A percentile compares a stretch with the other conserved stretches of the same genome.
Conservation (phyloP, 2,329 filamentous ascomycete species). For the Pleoardoris graminearum region DNA sequence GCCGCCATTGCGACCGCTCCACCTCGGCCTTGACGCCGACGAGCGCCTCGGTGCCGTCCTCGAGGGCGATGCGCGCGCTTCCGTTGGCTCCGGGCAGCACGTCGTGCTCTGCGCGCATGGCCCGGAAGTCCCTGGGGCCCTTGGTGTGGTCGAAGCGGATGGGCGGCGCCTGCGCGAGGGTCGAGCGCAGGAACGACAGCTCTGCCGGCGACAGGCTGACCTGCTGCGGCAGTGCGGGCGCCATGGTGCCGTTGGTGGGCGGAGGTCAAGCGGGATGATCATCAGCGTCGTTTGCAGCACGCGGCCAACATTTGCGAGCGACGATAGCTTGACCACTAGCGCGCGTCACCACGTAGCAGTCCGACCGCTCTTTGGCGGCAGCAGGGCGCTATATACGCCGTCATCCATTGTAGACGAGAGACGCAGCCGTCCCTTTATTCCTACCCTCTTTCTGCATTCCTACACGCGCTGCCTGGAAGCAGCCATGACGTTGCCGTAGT, state of each 20-base stretch:
- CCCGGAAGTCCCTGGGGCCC: constrained; percentile 79
- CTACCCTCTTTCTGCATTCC: neutral
- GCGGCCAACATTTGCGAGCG: too few species aligned
- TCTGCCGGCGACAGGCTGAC: constrained; percentile 88
- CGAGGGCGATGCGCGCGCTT: constrained; percentile 89
- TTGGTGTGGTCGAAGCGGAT: constrained; percentile 74
- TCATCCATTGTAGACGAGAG: neutral
- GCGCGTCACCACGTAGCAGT: constrained; percentile 3
- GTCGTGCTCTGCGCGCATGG: constrained; percentile 84
- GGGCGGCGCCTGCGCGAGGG: constrained; percentile 78
- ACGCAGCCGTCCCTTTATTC: neutral
- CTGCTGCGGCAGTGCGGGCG: constrained; percentile 53
- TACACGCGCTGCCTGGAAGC: neutral
- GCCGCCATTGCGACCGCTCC: constrained; percentile 64
- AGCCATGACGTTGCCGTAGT: constrained; percentile 15
- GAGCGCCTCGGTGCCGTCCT: constrained; percentile 93
- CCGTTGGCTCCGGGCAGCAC: constrained; percentile 90
- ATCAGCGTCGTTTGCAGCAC: neutral
- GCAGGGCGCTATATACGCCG: neutral
- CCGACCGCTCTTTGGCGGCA: neutral
- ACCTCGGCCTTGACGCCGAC: constrained; percentile 96
- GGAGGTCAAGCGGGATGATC: constrained; percentile 1
- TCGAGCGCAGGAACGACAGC: constrained; percentile 90
- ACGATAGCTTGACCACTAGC: too few species aligned
- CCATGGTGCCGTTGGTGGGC: constrained; percentile 26